phyloP scores from a whole-genome alignment of 73 alveolate genomes.

The Symbiodinium pilosum region DNA sequence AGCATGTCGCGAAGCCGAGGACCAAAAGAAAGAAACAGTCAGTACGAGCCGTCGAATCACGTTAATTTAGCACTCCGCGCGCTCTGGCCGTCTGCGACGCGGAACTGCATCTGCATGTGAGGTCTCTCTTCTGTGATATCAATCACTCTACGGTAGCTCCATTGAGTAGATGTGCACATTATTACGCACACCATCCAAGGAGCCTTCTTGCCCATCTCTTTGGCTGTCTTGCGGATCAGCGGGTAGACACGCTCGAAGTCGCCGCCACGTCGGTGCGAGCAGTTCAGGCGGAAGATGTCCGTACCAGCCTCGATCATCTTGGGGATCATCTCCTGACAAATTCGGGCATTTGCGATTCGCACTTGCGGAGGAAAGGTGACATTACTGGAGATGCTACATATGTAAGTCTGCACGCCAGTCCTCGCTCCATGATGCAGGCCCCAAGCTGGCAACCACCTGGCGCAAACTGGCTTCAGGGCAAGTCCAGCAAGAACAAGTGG shows the following conservation, averaged over 20 bases:
- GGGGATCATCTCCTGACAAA: constrained; percentile 92
- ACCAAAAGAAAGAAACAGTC: too few species aligned
- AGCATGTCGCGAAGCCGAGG: too few species aligned
- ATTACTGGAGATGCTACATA: background rate
- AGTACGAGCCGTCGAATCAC: too few species aligned
- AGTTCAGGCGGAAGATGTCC: constrained; percentile 94
- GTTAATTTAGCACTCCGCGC: too few species aligned
- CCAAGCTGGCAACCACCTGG: constrained; percentile 91
- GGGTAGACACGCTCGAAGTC: constrained; percentile 94
- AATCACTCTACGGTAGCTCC: too few species aligned
- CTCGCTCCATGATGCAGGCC: constrained; percentile 94
- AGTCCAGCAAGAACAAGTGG: too few species aligned
- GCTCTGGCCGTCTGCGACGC: too few species aligned
- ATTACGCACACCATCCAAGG: background rate
- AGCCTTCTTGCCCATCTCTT: constrained; percentile 79
- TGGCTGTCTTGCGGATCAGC: constrained; percentile 93
- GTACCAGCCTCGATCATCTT: constrained; percentile 95
- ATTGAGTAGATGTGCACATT: too few species aligned
- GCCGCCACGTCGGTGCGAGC: constrained; percentile 94
- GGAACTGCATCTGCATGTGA: too few species aligned
- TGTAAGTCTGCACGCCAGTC: too few species aligned
- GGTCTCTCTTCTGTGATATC: too few species aligned
- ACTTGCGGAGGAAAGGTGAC: background rate
- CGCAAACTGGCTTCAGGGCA: background rate
- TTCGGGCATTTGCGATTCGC: background rate